Percentiles rank a stretch among this genome's conserved stretches.
Evolutionary conservation across 305 asterid species (phyloP).

Genomic region (Fraxinus latifolia): DNA sequence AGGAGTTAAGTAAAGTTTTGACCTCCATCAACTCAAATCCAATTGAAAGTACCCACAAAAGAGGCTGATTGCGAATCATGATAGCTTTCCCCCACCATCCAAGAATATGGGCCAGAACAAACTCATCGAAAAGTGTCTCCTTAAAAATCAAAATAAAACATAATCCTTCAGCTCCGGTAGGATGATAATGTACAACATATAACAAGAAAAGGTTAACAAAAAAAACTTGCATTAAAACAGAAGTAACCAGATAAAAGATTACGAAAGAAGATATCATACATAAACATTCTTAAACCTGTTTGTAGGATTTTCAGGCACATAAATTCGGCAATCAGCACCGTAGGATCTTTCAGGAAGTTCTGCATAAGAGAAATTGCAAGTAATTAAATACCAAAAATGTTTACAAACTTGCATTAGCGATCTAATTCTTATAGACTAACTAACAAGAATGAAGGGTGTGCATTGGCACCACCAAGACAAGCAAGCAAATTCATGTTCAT

Average conservation of each 20-base stretch:
- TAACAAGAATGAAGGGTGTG: conserved; percentile 3
- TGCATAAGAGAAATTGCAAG: conserved; percentile 34
- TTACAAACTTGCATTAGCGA: conserved; percentile 2
- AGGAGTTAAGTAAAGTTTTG: conserved; percentile 7
- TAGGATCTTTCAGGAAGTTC: conserved; percentile 98
- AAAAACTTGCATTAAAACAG: conserved; percentile 21
- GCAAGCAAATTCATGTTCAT: conserved; percentile 8
- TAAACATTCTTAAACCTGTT: conserved; percentile 99
- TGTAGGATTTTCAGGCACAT: conserved; percentile 77
- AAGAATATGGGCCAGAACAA: conserved; percentile 88
- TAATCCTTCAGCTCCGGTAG: conserved; percentile 20
- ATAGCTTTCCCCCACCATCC: conserved; percentile 99
- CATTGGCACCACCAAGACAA: conserved; percentile 13
- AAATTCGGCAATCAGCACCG: conserved; percentile 85
- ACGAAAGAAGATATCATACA: conserved; percentile 60
- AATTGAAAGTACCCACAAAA: conserved; percentile 89
- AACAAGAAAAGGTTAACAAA: conserved; percentile 16
- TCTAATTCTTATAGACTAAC: neutral
- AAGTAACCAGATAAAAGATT: neutral
- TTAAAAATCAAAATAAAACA: conserved; percentile 32
- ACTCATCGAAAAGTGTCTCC: conserved; percentile 97
- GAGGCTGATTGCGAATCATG: conserved; percentile 95
- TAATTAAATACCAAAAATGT: neutral
- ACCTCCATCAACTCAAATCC: conserved; percentile 99
- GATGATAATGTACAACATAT: conserved; percentile 19